Conservation (phyloP, 2,329 filamentous ascomycete genomes). For the Penicillium glabrum region DNA sequence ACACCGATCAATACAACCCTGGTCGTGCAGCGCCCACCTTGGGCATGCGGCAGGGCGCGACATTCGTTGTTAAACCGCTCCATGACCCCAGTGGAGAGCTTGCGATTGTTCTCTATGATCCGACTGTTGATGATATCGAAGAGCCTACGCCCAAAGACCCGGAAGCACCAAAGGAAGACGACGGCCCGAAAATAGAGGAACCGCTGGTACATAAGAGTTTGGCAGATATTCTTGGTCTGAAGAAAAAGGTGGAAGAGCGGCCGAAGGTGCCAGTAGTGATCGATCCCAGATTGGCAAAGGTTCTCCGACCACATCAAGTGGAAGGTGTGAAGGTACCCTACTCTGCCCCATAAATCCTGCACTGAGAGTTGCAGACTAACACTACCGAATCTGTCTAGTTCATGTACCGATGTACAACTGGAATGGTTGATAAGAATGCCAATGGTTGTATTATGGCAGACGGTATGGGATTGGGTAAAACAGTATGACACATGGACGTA, state of each 20-base stretch:
- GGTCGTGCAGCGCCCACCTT: constrained; percentile 81
- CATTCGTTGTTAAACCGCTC: constrained; percentile 83
- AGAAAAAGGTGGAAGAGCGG: constrained; percentile 80
- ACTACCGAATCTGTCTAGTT: constrained; percentile 52
- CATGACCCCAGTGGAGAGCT: constrained; percentile 96
- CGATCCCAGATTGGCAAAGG: constrained; percentile 83
- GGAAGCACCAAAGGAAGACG: constrained; percentile 44
- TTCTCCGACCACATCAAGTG: constrained; percentile 92
- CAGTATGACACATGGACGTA: constrained; percentile 42
- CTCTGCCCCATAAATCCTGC: neutral
- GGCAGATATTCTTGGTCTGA: constrained; percentile 90
- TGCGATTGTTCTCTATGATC: constrained; percentile 92
- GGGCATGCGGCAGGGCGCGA: constrained; percentile 78
- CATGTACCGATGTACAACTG: constrained; percentile 90
- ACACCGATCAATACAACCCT: constrained; percentile 68
- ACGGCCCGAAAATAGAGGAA: constrained; percentile 64
- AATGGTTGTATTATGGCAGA: constrained; percentile 99
- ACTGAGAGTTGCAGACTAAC: constrained; percentile 13
- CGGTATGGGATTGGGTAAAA: constrained; percentile 98
- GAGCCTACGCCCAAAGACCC: constrained; percentile 61
- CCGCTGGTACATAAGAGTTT: constrained; percentile 92
- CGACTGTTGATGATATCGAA: constrained; percentile 86
- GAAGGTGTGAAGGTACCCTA: constrained; percentile 76
- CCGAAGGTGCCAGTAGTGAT: constrained; percentile 97
- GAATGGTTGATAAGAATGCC: constrained; percentile 89